A percentile compares a stretch with the other conserved stretches of the same genome.
phyloP scores from a whole-genome alignment of 305 asterid genomes.

The Striga hermonthica region DNA sequence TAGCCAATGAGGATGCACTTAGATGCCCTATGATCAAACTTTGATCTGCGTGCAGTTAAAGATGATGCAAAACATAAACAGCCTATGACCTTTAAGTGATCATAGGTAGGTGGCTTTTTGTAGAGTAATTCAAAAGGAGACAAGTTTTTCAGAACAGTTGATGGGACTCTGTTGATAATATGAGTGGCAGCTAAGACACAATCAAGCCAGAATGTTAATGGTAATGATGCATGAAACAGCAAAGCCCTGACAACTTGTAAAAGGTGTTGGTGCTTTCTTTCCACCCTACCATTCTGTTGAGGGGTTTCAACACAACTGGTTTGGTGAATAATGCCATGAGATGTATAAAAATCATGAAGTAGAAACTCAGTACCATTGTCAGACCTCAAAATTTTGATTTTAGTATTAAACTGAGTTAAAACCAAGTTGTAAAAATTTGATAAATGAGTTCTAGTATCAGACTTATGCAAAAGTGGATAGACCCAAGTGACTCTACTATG shows the following conservation, averaged over 20 bases:
- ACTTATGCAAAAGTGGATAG: too few species aligned
- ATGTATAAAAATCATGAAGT: not conserved
- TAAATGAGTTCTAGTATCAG: not conserved
- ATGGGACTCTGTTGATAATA: not conserved
- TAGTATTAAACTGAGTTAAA: not conserved
- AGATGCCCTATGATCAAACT: too few species aligned
- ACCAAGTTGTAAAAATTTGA: not conserved
- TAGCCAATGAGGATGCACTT: too few species aligned
- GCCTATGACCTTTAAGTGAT: not conserved
- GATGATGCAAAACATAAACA: too few species aligned
- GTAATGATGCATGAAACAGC: not conserved
- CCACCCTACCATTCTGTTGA: too few species aligned
- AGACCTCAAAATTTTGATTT: not conserved
- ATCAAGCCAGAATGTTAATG: not conserved
- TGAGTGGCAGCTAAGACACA: not conserved
- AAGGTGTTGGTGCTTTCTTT: too few species aligned
- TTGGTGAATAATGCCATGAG: not conserved
- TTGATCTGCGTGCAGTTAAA: too few species aligned
- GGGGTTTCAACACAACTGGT: not conserved
- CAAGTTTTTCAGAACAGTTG: not conserved
- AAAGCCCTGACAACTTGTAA: too few species aligned
- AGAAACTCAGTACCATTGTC: too few species aligned
- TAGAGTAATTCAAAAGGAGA: slow-evolving; percentile 1
- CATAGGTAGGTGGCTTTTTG: too few species aligned
- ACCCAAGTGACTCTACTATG: not conserved